Evolutionary conservation across 352 stramenopile genomes (phyloP).

Genomic region (Vaucheria bursata): DNA sequence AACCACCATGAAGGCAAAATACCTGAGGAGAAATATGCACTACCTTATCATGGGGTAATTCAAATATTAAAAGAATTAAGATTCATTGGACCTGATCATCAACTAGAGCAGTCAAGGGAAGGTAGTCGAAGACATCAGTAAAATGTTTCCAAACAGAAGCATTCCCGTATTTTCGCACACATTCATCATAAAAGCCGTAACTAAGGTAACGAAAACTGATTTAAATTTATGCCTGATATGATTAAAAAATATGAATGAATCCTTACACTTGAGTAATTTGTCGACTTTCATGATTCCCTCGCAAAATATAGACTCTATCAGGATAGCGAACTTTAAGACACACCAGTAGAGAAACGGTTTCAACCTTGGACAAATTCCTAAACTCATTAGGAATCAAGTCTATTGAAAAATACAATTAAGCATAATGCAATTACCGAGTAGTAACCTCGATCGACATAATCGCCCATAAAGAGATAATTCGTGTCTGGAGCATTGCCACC

Average conservation of each 20-base stretch:
- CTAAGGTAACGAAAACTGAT: neutral
- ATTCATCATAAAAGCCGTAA: constrained; percentile 98
- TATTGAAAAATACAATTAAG: neutral
- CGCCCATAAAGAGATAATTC: constrained; percentile 94
- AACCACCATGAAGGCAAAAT: constrained; percentile 61
- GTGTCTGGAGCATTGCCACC: constrained; percentile 71
- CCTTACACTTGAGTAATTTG: constrained; percentile 53
- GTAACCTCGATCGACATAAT: constrained; percentile 84
- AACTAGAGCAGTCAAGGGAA: constrained; percentile 87
- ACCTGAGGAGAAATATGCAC: constrained; percentile 57
- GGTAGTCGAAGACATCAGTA: constrained; percentile 84
- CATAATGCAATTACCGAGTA: constrained; percentile 76
- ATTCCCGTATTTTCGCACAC: constrained; percentile 95
- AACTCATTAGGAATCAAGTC: neutral
- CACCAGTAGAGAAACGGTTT: neutral
- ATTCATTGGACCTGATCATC: constrained; percentile 59
- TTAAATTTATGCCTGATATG: neutral
- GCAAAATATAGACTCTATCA: constrained; percentile 76
- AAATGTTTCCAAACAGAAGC: constrained; percentile 93
- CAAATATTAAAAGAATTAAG: neutral
- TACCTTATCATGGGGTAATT: neutral
- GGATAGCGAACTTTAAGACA: constrained; percentile 4
- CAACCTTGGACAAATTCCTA: neutral
- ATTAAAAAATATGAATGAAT: neutral
- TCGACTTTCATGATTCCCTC: constrained; percentile 87